Evolutionary conservation across 208 protist genomes (phyloP).

Genomic region (Trypanosomatidae sp.): DNA sequence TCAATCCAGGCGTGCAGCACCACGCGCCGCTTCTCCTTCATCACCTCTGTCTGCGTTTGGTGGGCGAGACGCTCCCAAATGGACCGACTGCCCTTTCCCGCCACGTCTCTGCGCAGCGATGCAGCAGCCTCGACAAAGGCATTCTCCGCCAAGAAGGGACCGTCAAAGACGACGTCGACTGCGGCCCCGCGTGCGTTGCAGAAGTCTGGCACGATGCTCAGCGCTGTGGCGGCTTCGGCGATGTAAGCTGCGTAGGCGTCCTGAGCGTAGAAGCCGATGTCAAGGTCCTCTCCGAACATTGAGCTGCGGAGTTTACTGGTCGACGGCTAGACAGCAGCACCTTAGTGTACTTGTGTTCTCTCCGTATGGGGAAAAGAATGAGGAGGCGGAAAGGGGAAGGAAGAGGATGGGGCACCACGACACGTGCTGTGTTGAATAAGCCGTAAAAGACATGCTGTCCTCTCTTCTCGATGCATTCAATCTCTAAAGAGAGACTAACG

Average conservation of each 20-base stretch:
- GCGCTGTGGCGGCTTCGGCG: constrained; percentile 16
- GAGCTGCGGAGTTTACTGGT: not conserved
- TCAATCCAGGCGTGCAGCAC: constrained; percentile 46
- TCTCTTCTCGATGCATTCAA: too few species aligned
- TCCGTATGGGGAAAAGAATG: too few species aligned
- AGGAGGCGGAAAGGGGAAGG: too few species aligned
- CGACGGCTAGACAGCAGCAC: too few species aligned
- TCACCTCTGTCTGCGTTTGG: not conserved
- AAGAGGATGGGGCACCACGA: too few species aligned
- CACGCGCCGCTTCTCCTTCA: not conserved
- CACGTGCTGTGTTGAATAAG: too few species aligned
- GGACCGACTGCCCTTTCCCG: not conserved
- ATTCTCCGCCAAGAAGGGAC: constrained; percentile 10
- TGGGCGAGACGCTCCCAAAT: not conserved
- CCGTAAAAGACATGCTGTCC: too few species aligned
- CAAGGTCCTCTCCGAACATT: constrained; percentile 26
- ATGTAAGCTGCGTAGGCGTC: constrained; percentile 44
- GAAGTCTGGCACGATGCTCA: constrained; percentile 29
- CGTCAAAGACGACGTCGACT: constrained; percentile 40
- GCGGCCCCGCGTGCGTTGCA: constrained; percentile 37
- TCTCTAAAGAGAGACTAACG: too few species aligned
- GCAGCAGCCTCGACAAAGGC: constrained; percentile 7
- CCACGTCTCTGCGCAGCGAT: too few species aligned
- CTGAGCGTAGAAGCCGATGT: constrained; percentile 44
- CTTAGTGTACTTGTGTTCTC: too few species aligned